Base-by-base conservation (phyloP, 2,329 filamentous ascomycete species). In the Fusarium sp. region DNA sequence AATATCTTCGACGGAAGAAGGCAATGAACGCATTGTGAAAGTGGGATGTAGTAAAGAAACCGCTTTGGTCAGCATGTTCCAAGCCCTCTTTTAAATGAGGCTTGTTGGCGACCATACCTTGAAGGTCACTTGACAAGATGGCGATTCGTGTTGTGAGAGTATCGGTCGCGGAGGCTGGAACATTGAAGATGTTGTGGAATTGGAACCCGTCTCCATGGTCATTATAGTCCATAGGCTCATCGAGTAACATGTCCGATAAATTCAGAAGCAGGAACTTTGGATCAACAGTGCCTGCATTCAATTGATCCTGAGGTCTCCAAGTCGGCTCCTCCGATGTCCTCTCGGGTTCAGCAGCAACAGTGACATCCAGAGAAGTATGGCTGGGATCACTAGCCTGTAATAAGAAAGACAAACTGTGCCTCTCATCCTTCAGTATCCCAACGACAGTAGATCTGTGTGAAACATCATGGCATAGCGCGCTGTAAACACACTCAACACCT, bases 1-100 rank as follows among this genome's bases (percentile, higher is more conserved):
- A 73, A 13, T 71, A 55, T 6, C 70, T 32, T 3, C 48, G 59
- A 11, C 59, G 70, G 6, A 66, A 66, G 12, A 61, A 30, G 4
- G 53, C 32, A 2, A 46, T 47, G 1, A 73, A 20, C 1, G 45
- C 48, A 11, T 54, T 40, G 13, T 62, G 54, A 8, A 72, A 71
- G 24, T 68, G 70, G 0, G 24, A n/a, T 0, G 29, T 3, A 0
- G 60, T 48, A 2, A 73, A 66, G 24, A 73, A 66, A 2, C 48
- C 49, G 11, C 4, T 22, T 41, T 63, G 29, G 0, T 7, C 13
- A 4, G 44, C 56, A 4, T 52, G 29, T 2, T 71, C 41, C 0
- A 66, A 7, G 0, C 25, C 67, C 1, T 64, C 49, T 13, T 25
- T 57, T 1, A 70, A 27, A 27, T 51, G 67, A 20, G 67, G 67